phyloP scores from a whole-genome alignment of 805 yeast species.

The Grigorovia humatica region DNA sequence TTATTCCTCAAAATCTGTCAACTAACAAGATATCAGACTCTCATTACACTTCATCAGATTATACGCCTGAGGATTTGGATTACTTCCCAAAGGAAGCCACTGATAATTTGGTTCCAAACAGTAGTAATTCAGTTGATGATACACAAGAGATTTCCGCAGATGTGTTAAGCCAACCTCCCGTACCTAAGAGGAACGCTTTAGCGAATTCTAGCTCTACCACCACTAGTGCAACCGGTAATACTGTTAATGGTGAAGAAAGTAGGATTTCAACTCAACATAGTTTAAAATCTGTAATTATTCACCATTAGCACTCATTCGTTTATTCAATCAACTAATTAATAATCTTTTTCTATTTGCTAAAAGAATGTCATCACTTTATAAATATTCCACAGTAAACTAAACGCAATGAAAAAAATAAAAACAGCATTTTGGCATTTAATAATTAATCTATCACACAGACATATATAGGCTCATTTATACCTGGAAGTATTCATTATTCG shows the following conservation, averaged over 20 bases:
- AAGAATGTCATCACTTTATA: not conserved
- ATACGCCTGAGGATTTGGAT: not conserved
- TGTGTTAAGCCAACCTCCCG: not conserved
- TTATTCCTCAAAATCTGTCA: not conserved
- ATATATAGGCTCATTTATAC: too few species aligned
- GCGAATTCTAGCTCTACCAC: not conserved
- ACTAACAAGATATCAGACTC: not conserved
- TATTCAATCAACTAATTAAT: too few species aligned
- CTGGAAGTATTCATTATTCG: too few species aligned
- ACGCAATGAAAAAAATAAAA: not conserved
- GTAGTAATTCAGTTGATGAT: not conserved
- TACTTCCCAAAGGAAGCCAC: not conserved
- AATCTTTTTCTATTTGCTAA: too few species aligned
- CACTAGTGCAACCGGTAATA: not conserved
- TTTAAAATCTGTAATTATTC: slow-evolving; percentile 10
- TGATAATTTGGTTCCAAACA: not conserved
- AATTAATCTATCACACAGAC: not conserved
- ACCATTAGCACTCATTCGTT: not conserved
- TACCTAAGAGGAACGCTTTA: not conserved
- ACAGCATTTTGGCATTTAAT: not conserved
- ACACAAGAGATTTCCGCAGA: not conserved
- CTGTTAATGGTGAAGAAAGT: not conserved
- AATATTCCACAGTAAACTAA: not conserved
- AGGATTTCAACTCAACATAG: slow-evolving; percentile 8
- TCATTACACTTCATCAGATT: not conserved